Evolutionary conservation across 805 yeast genomes (phyloP).

Genomic region (Gaillardinia entomophila): DNA sequence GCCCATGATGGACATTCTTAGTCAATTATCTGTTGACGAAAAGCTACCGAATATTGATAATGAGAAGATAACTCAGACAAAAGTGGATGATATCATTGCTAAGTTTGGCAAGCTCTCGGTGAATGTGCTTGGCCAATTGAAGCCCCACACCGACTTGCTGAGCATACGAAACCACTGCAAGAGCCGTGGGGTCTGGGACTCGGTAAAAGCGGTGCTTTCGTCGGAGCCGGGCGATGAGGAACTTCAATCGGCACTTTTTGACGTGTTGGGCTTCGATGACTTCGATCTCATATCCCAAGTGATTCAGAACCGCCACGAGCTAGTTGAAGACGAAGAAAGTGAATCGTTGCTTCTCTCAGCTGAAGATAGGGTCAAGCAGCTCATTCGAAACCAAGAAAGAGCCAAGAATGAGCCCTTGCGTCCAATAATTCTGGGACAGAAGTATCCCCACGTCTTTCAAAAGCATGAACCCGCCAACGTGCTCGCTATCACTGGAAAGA

Average conservation of each 20-base stretch:
- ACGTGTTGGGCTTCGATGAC: constrained; percentile 80
- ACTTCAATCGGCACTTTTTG: constrained; percentile 68
- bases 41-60: constrained; percentile 14
- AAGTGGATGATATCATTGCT: constrained; percentile 17
- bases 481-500: constrained; percentile 71
- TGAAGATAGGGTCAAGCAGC: constrained; percentile 50
- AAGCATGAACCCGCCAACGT: constrained; percentile 49
- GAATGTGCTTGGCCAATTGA: neutral
- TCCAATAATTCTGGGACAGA: constrained; percentile 39
- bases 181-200: constrained; percentile 14
- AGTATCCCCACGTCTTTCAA: constrained; percentile 85
- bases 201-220: constrained; percentile 25
- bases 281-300: constrained; percentile 70
- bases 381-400: constrained; percentile 42
- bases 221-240: constrained; percentile 46
- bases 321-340: constrained; percentile 3
- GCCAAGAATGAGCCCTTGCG: constrained; percentile 46
- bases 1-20: constrained; percentile 51
- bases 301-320: constrained; percentile 38
- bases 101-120: neutral
- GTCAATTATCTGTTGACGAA: constrained; percentile 15
- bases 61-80: constrained; percentile 28
- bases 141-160: too few relatives aligned
- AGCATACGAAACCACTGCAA: too few relatives aligned
- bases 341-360: constrained; percentile 45